Percentiles rank a stretch among this genome's conserved stretches.
Evolutionary conservation across 176 grass and related monocot species (phyloP).

Genomic region (Guadua angustifolia): DNA sequence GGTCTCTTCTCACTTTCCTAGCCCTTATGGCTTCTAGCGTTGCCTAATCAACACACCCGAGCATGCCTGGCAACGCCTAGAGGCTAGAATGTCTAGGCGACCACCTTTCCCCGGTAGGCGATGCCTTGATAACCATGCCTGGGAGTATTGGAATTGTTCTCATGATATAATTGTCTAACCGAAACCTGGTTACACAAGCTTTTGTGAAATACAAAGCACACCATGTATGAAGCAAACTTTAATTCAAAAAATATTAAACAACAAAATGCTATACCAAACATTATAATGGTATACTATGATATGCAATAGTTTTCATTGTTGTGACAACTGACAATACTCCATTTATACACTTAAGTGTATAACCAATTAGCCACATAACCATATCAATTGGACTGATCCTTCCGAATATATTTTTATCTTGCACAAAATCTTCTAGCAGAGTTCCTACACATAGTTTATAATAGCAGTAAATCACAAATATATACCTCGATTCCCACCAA

Average conservation of each 20-base stretch:
- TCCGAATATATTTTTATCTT: conserved; percentile 8
- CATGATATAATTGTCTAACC: not conserved
- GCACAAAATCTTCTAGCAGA: conserved; percentile 9
- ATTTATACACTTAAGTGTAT: not conserved
- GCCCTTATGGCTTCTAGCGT: no score
- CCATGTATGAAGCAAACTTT: conserved; percentile 26
- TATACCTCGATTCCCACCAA: conserved; percentile 73
- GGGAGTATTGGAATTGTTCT: not conserved
- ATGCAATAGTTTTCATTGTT: conserved; percentile 1
- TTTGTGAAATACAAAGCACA: conserved; percentile 4
- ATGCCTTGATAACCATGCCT: not conserved
- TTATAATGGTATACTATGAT: not conserved
- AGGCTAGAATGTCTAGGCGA: no score
- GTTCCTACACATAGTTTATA: conserved; percentile 12
- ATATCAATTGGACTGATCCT: not conserved
- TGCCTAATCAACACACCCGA: no score
- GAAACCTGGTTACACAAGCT: not conserved
- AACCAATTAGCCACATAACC: not conserved
- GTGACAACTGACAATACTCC: not conserved
- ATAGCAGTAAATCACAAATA: not conserved
- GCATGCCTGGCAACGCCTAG: no score
- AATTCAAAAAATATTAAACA: conserved; percentile 30
- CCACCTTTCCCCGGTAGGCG: no score
- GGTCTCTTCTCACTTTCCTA: no score
- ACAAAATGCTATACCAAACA: not conserved